Conservation (phyloP, 2,329 filamentous ascomycete species). For the Fusarium camptoceras region DNA sequence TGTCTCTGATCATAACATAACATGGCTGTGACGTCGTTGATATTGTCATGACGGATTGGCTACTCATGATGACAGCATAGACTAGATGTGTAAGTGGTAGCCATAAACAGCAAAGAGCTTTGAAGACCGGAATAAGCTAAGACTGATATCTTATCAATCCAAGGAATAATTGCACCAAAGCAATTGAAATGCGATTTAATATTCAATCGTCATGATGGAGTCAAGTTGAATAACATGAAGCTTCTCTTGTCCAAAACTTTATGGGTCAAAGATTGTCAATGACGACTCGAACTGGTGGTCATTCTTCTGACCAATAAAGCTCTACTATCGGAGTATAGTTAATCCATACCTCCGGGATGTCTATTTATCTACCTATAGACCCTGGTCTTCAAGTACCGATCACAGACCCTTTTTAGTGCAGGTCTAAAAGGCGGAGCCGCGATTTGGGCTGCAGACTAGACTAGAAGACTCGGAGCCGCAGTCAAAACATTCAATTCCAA, state of each 20-base stretch:
- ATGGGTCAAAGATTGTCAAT: constrained; percentile 23
- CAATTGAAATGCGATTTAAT: constrained; percentile 16
- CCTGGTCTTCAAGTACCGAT: constrained; percentile 2
- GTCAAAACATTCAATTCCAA: constrained; percentile 14
- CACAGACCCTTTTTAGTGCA: constrained; percentile 2
- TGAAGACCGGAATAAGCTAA: constrained; percentile 18
- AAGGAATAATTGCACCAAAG: neutral
- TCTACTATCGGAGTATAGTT: neutral
- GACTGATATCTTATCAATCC: neutral
- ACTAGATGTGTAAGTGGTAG: constrained; percentile 33
- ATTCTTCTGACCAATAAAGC: neutral
- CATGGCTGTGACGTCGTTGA: constrained; percentile 39
- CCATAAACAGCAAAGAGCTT: constrained; percentile 15
- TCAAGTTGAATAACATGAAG: neutral
- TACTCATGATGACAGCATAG: constrained; percentile 43
- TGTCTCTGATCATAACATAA: neutral
- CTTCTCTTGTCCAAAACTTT: constrained; percentile 8
- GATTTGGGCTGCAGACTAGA: constrained; percentile 35
- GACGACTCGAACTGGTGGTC: constrained; percentile 20
- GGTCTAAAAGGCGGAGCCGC: constrained; percentile 45
- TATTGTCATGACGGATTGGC: constrained; percentile 33
- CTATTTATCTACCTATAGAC: too few species aligned
- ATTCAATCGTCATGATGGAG: constrained; percentile 15
- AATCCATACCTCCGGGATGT: constrained; percentile 9
- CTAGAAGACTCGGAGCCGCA: constrained; percentile 44